A percentile compares a stretch with the other conserved stretches of the same genome.
Conservation (phyloP, 495 filamentous ascomycete genomes). For the Neurospora sp. region DNA sequence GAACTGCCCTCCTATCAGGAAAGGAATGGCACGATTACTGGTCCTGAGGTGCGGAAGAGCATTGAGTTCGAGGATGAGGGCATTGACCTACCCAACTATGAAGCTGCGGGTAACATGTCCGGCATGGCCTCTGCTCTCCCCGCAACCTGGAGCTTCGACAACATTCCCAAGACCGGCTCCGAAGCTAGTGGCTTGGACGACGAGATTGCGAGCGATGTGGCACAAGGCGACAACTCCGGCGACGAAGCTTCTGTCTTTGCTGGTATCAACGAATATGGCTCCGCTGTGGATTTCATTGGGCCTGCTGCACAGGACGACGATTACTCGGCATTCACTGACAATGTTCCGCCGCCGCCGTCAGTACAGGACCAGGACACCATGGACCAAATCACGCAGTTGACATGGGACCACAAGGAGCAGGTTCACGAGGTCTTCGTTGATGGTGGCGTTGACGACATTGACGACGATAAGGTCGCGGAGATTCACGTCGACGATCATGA, state of each 20-base stretch:
- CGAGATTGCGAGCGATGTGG: constrained; percentile 30
- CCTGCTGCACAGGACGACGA: constrained; percentile 29
- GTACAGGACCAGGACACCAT: constrained; percentile 14
- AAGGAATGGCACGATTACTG: background rate
- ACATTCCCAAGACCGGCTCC: constrained; percentile 10
- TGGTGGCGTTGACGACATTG: constrained; percentile 19
- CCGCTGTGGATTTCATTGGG: constrained; percentile 23
- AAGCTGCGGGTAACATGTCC: constrained; percentile 13
- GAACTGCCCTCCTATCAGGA: constrained; percentile 14
- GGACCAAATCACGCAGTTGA: constrained; percentile 12
- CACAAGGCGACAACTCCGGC: constrained; percentile 22
- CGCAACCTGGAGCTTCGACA: constrained; percentile 29
- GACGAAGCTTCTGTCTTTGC: constrained; percentile 11
- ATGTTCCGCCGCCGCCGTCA: constrained; percentile 2
- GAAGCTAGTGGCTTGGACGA: constrained; percentile 10
- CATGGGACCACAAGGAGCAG: constrained; percentile 24
- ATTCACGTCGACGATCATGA: constrained; percentile 32
- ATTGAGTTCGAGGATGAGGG: constrained; percentile 30
- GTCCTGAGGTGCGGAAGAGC: constrained; percentile 21
- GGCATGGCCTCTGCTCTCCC: constrained; percentile 19
- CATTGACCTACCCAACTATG: constrained; percentile 15
- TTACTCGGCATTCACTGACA: constrained; percentile 9
- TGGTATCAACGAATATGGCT: background rate
- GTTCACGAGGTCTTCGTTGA: constrained; percentile 24
- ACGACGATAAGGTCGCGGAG: constrained; percentile 33